Conservation (phyloP, 2,329 filamentous ascomycete genomes). For the Venturiaceae sp. region DNA sequence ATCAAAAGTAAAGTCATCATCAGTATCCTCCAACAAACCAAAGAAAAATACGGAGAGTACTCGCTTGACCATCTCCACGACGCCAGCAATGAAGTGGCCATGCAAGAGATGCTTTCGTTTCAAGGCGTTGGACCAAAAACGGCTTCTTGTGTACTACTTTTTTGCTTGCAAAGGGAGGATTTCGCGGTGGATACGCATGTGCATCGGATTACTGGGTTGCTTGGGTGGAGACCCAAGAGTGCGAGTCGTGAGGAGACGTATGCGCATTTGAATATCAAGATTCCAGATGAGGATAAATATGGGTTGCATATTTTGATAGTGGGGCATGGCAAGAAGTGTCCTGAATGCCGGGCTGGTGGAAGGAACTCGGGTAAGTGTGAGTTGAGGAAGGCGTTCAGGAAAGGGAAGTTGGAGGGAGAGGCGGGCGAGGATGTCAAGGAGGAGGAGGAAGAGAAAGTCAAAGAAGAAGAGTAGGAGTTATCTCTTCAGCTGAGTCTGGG, state of each 20-base stretch:
- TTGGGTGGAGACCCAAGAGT: constrained; percentile 48
- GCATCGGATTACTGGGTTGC: constrained; percentile 53
- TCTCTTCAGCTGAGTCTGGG: too few species aligned
- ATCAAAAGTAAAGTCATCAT: constrained; percentile 69
- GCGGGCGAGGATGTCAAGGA: neutral
- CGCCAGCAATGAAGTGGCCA: constrained; percentile 45
- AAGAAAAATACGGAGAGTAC: constrained; percentile 45
- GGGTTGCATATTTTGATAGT: constrained; percentile 53
- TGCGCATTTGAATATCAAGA: constrained; percentile 48
- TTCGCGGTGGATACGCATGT: constrained; percentile 61
- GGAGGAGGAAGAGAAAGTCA: neutral
- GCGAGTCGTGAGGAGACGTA: constrained; percentile 35
- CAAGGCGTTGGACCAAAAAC: constrained; percentile 57
- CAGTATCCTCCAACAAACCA: constrained; percentile 42
- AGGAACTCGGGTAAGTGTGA: neutral
- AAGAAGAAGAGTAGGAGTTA: neutral
- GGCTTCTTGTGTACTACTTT: constrained; percentile 53
- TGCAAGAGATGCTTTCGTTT: constrained; percentile 46
- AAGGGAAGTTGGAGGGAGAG: neutral
- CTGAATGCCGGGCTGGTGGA: constrained; percentile 33
- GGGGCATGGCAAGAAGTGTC: constrained; percentile 52
- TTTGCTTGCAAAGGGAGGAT: constrained; percentile 52
- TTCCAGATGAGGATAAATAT: constrained; percentile 55
- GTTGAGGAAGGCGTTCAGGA: neutral
- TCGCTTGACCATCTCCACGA: constrained; percentile 54